Conservation (phyloP, 148 eudicot species). For the Amaranthus palmeri region DNA sequence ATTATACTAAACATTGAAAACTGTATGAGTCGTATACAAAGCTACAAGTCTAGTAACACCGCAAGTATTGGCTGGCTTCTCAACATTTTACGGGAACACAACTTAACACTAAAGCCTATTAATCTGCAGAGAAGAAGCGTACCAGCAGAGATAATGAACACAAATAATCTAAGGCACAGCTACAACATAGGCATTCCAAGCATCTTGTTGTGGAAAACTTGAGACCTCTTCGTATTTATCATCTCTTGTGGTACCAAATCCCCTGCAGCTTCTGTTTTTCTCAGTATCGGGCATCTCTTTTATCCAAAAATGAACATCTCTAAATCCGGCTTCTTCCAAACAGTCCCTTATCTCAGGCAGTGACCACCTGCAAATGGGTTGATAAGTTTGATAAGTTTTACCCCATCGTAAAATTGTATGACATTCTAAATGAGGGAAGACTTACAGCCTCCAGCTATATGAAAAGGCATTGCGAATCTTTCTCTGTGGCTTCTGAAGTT, state of each 20-base stretch:
- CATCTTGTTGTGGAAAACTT: slow-evolving; percentile 84
- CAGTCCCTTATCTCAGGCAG: slow-evolving; percentile 93
- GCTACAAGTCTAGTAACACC: too few species aligned
- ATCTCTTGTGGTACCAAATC: slow-evolving; percentile 67
- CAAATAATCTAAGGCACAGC: slow-evolving; percentile 49
- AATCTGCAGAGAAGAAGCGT: slow-evolving; percentile 5
- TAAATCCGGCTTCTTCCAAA: slow-evolving; percentile 86
- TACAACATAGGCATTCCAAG: slow-evolving; percentile 95
- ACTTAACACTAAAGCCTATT: too few species aligned
- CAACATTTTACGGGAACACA: too few species aligned
- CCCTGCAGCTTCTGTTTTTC: slow-evolving; percentile 50
- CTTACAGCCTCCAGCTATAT: slow-evolving; percentile 98
- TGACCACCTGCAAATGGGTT: slow-evolving; percentile 60
- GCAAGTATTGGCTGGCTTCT: too few species aligned
- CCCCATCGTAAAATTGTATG: not conserved
- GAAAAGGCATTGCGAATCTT: slow-evolving; percentile 87
- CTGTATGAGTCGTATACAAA: too few species aligned
- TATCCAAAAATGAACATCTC: slow-evolving; percentile 80
- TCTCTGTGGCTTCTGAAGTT: slow-evolving; percentile 59
- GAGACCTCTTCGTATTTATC: slow-evolving; percentile 79
- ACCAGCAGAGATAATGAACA: slow-evolving; percentile 7
- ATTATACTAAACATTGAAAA: too few species aligned
- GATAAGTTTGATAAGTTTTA: not conserved
- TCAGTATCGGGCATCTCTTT: slow-evolving; percentile 75
- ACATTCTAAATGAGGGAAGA: slow-evolving; percentile 1